These are phyloP conservation scores for Plasmodium malariae DNA, from an alignment of 169 alveolate genomes.

Conservation along the genomic window DNA sequence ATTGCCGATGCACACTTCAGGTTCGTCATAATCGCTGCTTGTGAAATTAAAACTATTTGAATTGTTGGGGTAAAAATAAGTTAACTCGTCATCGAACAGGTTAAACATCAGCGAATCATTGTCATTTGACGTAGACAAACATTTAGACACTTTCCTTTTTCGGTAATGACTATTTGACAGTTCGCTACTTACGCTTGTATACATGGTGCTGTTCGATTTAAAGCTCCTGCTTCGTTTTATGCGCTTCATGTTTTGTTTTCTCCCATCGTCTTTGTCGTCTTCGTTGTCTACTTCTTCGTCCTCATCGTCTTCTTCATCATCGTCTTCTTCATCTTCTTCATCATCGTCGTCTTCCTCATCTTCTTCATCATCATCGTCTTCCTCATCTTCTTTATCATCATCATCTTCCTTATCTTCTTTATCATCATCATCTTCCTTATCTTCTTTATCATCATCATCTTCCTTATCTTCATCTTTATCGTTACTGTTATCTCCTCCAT, in stretches of 20 bases:
- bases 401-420: not conserved
- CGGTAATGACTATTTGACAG: not conserved
- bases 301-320: not conserved
- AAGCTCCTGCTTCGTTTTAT: not conserved
- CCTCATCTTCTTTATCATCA: not conserved
- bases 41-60: slow-evolving; percentile 10
- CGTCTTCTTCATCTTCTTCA: not conserved
- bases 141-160: not conserved
- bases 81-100: slow-evolving; percentile 13
- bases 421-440: not conserved
- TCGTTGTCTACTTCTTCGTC: not conserved
- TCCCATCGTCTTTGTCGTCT: not conserved
- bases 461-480: too few species aligned
- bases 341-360: not conserved
- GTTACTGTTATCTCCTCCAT: too few species aligned
- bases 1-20: not conserved
- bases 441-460: not conserved
- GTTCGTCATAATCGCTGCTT: slow-evolving; percentile 6
- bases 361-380: not conserved
- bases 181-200: slow-evolving; percentile 12
- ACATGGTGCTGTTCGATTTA: not conserved
- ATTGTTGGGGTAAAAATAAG: slow-evolving; percentile 27
- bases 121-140: slow-evolving; percentile 16
- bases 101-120: slow-evolving; percentile 34
- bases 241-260: not conserved